Evolutionary conservation across 2,329 filamentous ascomycete genomes (phyloP), one percentile per base, ranked within the genome.

Genomic region (Aspergillus sojae): DNA sequence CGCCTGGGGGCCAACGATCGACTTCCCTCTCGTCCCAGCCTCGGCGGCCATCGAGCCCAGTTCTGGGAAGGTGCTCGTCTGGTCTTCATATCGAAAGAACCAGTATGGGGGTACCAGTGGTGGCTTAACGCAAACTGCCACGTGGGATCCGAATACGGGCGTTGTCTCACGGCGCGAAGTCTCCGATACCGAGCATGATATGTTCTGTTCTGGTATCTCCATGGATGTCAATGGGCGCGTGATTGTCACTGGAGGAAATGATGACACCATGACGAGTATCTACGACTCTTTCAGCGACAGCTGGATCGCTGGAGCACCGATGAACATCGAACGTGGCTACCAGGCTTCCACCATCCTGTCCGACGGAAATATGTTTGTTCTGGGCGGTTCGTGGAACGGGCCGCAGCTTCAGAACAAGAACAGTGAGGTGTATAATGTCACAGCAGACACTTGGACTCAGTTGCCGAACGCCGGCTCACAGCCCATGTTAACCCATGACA

Each of bases 201-300:
- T 60, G 61, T 63, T 63, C 43, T 63, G 61, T 41, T 46, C 61
- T 1, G 61, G 61, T 2, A 63, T 60, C 7, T 46, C 61, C 16
- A 56, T 59, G 21, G 61, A 63, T 23, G 50, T 21, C 16, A 34
- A 63, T 26, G 57, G 61, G 10, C n/a, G 39, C 7, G 19, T 62
- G 5, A 46, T 63, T n/a, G 56, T 63, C n/a, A 60, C 41, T 21
- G 61, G 61, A 5, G 61, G 61, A 3, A 60, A 60, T 26, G 52
- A 50, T 23, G 57, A 28, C 5, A 30, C 30, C 30, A 39, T 36
- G 57, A 63, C 57, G 28, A 63, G 57, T n/a, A 39, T 60, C 10
- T 63, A 63, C 32, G 43, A 63, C 30, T 30, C 55, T 1, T n/a
- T 39, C 16, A 36, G n/a, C 12, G 46, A 52, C n/a, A 16, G 14